These are phyloP conservation scores for Pseudogymnoascus sp. DNA, from an alignment of 2,329 filamentous ascomycete genomes.

Conservation along the genomic window DNA sequence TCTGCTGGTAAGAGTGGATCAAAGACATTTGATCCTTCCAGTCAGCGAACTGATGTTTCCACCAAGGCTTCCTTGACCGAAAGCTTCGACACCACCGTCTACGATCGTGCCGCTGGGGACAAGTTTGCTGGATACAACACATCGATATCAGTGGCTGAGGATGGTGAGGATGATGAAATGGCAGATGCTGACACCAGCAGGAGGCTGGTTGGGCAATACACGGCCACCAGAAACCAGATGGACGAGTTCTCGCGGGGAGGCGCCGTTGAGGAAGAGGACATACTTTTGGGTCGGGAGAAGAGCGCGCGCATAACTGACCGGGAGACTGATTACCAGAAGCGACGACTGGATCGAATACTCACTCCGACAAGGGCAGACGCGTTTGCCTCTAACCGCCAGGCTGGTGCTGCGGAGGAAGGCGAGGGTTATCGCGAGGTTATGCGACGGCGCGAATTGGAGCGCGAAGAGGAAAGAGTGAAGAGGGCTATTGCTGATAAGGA, in stretches of 20 bases:
- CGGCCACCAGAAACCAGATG: constrained; percentile 82
- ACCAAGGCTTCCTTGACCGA: constrained; percentile 90
- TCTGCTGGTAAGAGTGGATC: constrained; percentile 72
- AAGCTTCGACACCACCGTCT: constrained; percentile 78
- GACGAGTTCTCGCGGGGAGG: constrained; percentile 83
- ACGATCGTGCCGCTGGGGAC: constrained; percentile 67
- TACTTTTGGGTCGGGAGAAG: constrained; percentile 76
- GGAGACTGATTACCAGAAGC: constrained; percentile 96
- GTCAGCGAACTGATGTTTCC: constrained; percentile 72
- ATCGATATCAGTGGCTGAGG: constrained; percentile 72
- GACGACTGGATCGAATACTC: constrained; percentile 78
- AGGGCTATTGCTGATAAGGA: constrained; percentile 67
- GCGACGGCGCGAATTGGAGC: constrained; percentile 81
- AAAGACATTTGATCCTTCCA: constrained; percentile 67
- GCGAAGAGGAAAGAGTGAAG: constrained; percentile 82
- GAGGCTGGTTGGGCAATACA: constrained; percentile 89
- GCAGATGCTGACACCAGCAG: constrained; percentile 63
- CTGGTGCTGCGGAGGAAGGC: constrained; percentile 59
- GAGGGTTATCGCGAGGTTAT: constrained; percentile 84
- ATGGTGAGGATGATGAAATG: constrained; percentile 73
- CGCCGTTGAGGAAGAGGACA: constrained; percentile 86
- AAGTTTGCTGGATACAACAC: constrained; percentile 85
- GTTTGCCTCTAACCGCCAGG: constrained; percentile 67
- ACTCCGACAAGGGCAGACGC: constrained; percentile 81
- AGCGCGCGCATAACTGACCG: constrained; percentile 84